Evolutionary conservation across 192 early-diverging fungal genomes (phyloP).

Genomic region (Diversispora epigaea): DNA sequence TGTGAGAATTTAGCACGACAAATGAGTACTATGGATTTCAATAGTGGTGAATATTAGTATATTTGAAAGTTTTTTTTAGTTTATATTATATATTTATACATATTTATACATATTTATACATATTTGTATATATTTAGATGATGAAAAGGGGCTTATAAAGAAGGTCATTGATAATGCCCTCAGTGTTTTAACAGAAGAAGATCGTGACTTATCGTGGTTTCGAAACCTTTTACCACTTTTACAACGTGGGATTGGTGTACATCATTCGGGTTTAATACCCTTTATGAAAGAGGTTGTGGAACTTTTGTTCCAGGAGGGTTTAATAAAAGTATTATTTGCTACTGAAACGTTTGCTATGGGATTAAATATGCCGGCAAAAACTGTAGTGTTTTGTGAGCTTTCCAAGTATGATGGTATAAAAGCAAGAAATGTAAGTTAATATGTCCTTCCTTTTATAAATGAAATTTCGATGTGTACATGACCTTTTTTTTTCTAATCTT

Average conservation of each 20-base stretch:
- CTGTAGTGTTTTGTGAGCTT: conserved; percentile 93
- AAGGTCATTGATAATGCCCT: conserved; percentile 89
- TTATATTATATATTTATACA: background rate
- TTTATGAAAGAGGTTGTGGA: conserved; percentile 97
- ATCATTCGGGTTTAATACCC: conserved; percentile 94
- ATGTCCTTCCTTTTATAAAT: background rate
- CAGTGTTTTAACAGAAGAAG: conserved; percentile 79
- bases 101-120: background rate
- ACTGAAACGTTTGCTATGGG: conserved; percentile 99
- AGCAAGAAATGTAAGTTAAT: conserved; percentile 67
- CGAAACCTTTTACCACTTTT: conserved; percentile 89
- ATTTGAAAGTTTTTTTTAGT: background rate
- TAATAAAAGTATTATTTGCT: conserved; percentile 97
- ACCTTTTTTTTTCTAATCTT: background rate
- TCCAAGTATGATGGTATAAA: conserved; percentile 93
- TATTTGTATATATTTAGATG: conserved; percentile 24
- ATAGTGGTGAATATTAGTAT: conserved; percentile 47
- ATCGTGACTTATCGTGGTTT: conserved; percentile 88
- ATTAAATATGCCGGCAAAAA: conserved; percentile 98
- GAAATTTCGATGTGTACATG: background rate
- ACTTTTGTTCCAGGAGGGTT: conserved; percentile 95
- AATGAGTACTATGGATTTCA: conserved; percentile 92
- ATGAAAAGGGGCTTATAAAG: conserved; percentile 78
- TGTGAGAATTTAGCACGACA: conserved; percentile 90
- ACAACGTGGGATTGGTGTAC: conserved; percentile 91